Conservation (phyloP, 1,284 basidiomycete genomes). For the Gomphus bonarii region DNA sequence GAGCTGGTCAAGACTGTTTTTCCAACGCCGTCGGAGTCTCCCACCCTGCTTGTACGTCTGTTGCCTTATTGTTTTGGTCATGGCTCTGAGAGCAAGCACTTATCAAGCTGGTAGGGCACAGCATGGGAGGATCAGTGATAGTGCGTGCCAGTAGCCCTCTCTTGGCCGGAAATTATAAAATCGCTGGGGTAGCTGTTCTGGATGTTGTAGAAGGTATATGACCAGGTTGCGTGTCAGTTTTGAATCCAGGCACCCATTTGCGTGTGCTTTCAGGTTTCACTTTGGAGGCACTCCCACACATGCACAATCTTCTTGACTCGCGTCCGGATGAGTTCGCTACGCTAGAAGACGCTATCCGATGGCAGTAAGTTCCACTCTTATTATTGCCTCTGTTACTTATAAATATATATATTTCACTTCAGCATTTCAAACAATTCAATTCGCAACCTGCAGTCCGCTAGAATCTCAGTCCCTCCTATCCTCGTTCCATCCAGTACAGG, state of each 20-base stretch:
- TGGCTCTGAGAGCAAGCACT: neutral
- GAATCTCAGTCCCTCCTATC: slow-evolving; percentile 76
- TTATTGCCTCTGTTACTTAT: neutral
- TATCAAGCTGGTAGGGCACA: slow-evolving; percentile 72
- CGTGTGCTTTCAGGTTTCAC: slow-evolving; percentile 65
- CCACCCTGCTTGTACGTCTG: slow-evolving; percentile 59
- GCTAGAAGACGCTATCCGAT: slow-evolving; percentile 80
- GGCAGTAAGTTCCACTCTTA: slow-evolving; percentile 70
- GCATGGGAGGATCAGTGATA: slow-evolving; percentile 88
- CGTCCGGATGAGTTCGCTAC: slow-evolving; percentile 80
- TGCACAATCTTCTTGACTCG: slow-evolving; percentile 81
- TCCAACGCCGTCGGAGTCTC: slow-evolving; percentile 49
- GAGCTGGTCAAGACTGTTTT: slow-evolving; percentile 60
- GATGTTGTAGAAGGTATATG: slow-evolving; percentile 89
- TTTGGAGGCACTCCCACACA: slow-evolving; percentile 81
- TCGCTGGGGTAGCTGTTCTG: slow-evolving; percentile 80
- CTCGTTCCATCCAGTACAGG: slow-evolving; percentile 39
- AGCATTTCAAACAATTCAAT: slow-evolving; percentile 73
- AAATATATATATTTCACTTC: slow-evolving; percentile 9
- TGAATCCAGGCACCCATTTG: neutral
- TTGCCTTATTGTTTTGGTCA: neutral
- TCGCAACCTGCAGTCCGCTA: slow-evolving; percentile 68
- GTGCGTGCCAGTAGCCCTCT: slow-evolving; percentile 59
- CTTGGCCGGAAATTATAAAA: slow-evolving; percentile 54
- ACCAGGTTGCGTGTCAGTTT: neutral